A percentile compares a stretch with the other conserved stretches of the same genome.
Evolutionary conservation across 768 basidiomycete genomes (phyloP).

Genomic region (Psilocybe cubensis): DNA sequence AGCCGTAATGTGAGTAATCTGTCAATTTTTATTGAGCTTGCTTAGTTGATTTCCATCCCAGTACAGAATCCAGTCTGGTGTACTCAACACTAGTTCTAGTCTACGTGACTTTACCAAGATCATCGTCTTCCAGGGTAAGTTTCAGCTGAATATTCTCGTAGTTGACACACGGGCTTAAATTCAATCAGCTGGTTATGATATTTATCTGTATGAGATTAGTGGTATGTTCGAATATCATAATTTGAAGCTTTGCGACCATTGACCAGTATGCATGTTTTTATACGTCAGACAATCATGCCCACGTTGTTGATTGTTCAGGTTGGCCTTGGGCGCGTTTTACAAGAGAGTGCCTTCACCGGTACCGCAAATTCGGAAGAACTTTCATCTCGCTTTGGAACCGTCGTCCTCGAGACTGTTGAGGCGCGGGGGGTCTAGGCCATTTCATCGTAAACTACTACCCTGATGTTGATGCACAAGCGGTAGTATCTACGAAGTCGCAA

Average conservation of each 20-base stretch:
- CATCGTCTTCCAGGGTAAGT: slow-evolving; percentile 9
- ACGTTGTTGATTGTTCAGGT: slow-evolving; percentile 30
- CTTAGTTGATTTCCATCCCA: background rate
- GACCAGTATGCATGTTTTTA: background rate
- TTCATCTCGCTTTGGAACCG: slow-evolving; percentile 3
- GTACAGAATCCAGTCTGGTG: slow-evolving; percentile 29
- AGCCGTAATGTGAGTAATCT: slow-evolving; percentile 5
- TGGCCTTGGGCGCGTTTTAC: slow-evolving; percentile 15
- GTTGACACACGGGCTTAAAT: background rate
- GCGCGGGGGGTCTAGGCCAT: too few species aligned
- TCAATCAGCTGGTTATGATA: slow-evolving; percentile 7
- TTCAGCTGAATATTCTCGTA: background rate
- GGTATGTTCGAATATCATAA: slow-evolving; percentile 17
- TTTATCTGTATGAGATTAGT: slow-evolving; percentile 26
- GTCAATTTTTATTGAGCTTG: background rate
- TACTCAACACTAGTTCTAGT: slow-evolving; percentile 28
- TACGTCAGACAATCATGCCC: slow-evolving; percentile 26
- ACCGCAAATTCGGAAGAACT: background rate
- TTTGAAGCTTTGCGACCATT: background rate
- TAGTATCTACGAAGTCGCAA: too few species aligned
- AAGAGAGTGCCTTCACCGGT: background rate
- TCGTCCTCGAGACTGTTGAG: slow-evolving; percentile 16
- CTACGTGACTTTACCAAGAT: slow-evolving; percentile 12
- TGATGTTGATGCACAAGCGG: too few species aligned
- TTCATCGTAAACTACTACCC: too few species aligned